These are phyloP conservation scores for Fraxinus velutina DNA, from an alignment of 305 asterid genomes.

Conservation along the genomic window DNA sequence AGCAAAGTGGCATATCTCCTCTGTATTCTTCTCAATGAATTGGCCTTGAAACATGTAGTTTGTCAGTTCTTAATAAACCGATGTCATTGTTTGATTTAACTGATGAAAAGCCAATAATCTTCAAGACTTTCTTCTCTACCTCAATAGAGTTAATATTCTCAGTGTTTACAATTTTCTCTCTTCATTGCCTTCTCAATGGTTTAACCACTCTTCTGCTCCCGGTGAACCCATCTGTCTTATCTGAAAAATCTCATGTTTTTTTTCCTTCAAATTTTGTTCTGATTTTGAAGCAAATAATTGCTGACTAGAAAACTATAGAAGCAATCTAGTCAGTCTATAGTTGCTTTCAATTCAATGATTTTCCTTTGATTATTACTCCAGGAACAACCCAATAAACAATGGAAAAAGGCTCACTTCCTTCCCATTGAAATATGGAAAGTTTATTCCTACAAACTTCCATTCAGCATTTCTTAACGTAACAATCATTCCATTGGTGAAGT, in stretches of 20 bases:
- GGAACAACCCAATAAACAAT: neutral
- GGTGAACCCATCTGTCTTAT: neutral
- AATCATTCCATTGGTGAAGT: neutral
- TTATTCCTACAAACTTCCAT: neutral
- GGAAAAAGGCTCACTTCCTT: neutral
- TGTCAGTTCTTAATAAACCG: neutral
- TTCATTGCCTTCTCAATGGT: neutral
- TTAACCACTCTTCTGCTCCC: neutral
- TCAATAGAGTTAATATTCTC: neutral
- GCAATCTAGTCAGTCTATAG: neutral
- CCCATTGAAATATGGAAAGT: neutral
- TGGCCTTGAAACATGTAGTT: neutral
- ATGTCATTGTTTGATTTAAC: neutral
- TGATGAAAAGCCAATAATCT: neutral
- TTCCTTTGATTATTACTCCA: neutral
- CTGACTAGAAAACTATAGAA: neutral
- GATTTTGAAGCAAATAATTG: neutral
- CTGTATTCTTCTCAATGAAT: neutral
- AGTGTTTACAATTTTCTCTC: neutral
- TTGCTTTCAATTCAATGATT: neutral
- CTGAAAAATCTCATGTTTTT: neutral
- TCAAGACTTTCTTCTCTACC: neutral
- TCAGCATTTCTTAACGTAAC: neutral
- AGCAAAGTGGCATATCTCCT: neutral
- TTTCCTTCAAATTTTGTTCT: neutral